These are phyloP conservation scores for Oxytropis ochrocephala DNA, from an alignment of 306 rosid species.

Conservation along the genomic window DNA sequence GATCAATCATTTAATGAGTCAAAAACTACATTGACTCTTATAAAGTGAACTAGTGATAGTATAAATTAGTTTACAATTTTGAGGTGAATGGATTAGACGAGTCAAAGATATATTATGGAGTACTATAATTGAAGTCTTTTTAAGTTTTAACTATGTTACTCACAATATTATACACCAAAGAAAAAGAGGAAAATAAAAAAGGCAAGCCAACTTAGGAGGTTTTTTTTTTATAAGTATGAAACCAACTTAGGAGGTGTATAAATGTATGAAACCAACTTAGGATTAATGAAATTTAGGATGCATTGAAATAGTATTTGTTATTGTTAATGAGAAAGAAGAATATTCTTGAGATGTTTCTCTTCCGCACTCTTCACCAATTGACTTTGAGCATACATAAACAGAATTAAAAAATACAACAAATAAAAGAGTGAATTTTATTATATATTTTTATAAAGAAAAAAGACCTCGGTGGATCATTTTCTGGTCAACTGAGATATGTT, in stretches of 20 bases:
- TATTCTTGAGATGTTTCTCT: background rate
- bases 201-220: background rate
- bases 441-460: background rate
- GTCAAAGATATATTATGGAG: too few species aligned
- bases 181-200: background rate
- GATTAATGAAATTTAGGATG: background rate
- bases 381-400: background rate
- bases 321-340: slow-evolving; percentile 14
- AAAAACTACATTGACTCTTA: too few species aligned
- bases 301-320: background rate
- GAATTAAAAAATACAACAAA: background rate
- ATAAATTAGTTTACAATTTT: too few species aligned
- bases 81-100: too few species aligned
- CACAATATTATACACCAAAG: too few species aligned
- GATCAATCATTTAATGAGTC: too few species aligned
- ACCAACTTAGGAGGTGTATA: slow-evolving; percentile 21
- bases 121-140: too few species aligned
- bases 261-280: slow-evolving; percentile 28
- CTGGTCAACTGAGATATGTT: slow-evolving; percentile 27
- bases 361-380: slow-evolving; percentile 1
- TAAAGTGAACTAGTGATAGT: too few species aligned
- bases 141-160: too few species aligned
- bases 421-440: background rate
- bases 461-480: background rate
- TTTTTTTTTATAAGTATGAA: slow-evolving; percentile 24